phyloP scores from a whole-genome alignment of 2,329 filamentous ascomycete species.

The Colletotrichum tofieldiae region DNA sequence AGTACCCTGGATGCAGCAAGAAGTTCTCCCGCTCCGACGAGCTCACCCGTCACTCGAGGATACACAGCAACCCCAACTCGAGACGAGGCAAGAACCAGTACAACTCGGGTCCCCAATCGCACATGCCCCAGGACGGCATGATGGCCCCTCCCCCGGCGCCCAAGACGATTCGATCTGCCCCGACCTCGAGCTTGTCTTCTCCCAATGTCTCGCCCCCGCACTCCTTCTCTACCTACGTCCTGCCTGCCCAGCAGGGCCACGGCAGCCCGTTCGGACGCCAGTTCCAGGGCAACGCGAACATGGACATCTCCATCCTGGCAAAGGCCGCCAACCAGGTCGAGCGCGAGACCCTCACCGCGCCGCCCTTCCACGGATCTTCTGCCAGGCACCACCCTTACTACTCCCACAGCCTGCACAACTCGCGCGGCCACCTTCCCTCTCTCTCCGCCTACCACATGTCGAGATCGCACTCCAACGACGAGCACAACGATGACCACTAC shows the following conservation, averaged over 20 bases:
- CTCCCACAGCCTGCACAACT: constrained; percentile 62
- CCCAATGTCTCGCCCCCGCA: constrained; percentile 97
- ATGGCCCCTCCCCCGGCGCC: constrained; percentile 82
- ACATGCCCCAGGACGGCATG: constrained; percentile 73
- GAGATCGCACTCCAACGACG: constrained; percentile 86
- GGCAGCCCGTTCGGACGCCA: constrained; percentile 58
- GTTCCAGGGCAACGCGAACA: constrained; percentile 55
- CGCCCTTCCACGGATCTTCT: constrained; percentile 59
- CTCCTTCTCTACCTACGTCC: constrained; percentile 82
- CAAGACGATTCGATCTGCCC: constrained; percentile 89
- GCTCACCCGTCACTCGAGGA: constrained; percentile 95
- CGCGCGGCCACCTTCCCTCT: constrained; percentile 78
- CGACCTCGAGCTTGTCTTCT: constrained; percentile 88
- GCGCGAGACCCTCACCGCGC: constrained; percentile 66
- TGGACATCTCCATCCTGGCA: constrained; percentile 73
- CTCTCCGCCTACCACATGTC: constrained; percentile 96
- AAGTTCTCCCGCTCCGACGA: constrained; percentile 97
- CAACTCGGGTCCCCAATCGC: constrained; percentile 54
- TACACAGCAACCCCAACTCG: constrained; percentile 99
- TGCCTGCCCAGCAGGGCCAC: constrained; percentile 59
- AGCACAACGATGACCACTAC: constrained; percentile 84
- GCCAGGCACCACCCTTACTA: constrained; percentile 71
- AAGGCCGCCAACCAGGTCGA: constrained; percentile 75
- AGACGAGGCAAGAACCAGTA: constrained; percentile 85
- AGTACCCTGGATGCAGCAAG: constrained; percentile 96